These are phyloP conservation scores for Bromus sterilis DNA, from an alignment of 176 grass and related monocot species.

Conservation along the genomic window DNA sequence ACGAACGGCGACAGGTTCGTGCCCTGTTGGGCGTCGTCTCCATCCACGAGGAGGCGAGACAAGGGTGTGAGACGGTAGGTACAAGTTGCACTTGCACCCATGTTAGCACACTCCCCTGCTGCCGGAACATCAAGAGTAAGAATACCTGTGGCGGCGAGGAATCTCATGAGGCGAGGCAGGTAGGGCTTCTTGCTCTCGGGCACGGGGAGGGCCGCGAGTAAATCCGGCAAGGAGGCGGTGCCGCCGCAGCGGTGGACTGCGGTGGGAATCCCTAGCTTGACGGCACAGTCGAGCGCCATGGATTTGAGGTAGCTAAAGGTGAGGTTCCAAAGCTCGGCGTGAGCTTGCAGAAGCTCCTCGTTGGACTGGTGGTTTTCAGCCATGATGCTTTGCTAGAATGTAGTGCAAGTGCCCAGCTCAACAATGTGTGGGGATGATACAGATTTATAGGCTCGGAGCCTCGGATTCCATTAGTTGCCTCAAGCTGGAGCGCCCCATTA, in stretches of 20 bases:
- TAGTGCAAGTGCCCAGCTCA: no score
- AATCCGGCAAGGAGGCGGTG: not conserved
- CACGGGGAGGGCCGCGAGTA: conserved; percentile 3
- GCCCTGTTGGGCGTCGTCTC: not conserved
- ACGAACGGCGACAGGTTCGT: not conserved
- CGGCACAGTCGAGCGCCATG: conserved; percentile 29
- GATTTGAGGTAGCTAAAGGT: conserved; percentile 7
- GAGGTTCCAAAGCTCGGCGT: conserved; percentile 20
- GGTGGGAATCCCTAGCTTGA: conserved; percentile 32
- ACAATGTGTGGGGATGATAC: no score
- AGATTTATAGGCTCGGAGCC: no score
- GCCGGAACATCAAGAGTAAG: not conserved
- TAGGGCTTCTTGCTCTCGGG: not conserved
- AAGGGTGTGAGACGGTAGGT: conserved; percentile 27
- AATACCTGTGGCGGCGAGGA: conserved; percentile 3
- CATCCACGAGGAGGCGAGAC: conserved; percentile 21
- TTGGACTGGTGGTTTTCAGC: no score
- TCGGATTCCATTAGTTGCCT: no score
- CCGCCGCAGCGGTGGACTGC: conserved; percentile 16
- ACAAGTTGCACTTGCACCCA: no score
- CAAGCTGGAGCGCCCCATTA: no score
- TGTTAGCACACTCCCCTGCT: not conserved
- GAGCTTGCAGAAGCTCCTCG: not conserved
- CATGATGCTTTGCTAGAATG: no score
- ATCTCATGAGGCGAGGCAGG: conserved; percentile 34